Conservation (phyloP, 202 grass and related monocot genomes). For the Digitaria exilis region DNA sequence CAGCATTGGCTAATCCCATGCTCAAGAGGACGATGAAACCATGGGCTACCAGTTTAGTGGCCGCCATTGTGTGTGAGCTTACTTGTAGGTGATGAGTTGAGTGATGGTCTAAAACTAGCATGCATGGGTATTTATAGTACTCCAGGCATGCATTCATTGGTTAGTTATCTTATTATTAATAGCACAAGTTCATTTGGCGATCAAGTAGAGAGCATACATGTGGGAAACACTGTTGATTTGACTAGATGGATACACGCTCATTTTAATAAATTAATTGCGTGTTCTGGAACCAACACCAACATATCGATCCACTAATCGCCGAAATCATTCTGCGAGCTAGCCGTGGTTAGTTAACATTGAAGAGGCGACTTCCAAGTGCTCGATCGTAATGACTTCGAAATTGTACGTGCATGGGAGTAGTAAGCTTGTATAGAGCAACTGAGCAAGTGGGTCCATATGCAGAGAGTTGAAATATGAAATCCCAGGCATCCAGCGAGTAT, state of each 20-base stretch:
- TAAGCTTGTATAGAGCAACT: neutral
- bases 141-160: neutral
- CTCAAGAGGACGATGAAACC: conserved; percentile 14
- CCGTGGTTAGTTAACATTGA: neutral
- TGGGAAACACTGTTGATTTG: neutral
- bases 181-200: neutral
- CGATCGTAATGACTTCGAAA: neutral
- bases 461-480: neutral
- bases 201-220: neutral
- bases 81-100: neutral
- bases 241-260: neutral
- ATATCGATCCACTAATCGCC: neutral
- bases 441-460: neutral
- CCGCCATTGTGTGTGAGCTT: conserved; percentile 10
- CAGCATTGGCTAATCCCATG: neutral
- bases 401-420: neutral
- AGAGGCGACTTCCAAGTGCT: neutral
- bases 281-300: neutral
- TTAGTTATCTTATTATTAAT: neutral
- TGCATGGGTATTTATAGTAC: conserved; percentile 30
- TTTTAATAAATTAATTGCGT: neutral
- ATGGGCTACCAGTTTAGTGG: conserved; percentile 1
- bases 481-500: neutral
- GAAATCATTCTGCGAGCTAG: neutral
- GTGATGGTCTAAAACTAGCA: neutral